phyloP scores from a whole-genome alignment of 768 basidiomycete species.

The Gymnopilus dilepis region DNA sequence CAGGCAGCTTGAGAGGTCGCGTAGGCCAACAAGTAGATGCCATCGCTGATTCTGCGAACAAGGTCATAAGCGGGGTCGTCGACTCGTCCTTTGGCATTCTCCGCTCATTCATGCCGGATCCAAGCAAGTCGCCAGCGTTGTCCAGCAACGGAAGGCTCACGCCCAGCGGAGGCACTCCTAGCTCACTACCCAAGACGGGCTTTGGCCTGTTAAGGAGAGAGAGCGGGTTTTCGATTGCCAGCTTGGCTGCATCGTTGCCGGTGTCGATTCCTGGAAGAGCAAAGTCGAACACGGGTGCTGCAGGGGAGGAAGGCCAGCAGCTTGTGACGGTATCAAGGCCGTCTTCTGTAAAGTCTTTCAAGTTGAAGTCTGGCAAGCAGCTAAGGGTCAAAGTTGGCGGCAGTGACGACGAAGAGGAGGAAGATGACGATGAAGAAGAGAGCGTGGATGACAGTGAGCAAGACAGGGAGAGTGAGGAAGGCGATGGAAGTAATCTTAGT shows the following conservation, averaged over 20 bases:
- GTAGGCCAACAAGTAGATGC: slow-evolving; percentile 83
- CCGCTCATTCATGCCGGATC: slow-evolving; percentile 66
- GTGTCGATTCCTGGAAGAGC: slow-evolving; percentile 47
- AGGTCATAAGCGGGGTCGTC: slow-evolving; percentile 86
- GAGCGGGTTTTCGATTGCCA: slow-evolving; percentile 83
- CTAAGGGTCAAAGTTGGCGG: slow-evolving; percentile 41
- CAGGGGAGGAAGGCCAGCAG: slow-evolving; percentile 51
- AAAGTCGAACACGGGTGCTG: slow-evolving; percentile 30
- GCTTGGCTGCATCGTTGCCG: slow-evolving; percentile 65
- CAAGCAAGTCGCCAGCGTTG: slow-evolving; percentile 30
- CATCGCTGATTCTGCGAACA: slow-evolving; percentile 82
- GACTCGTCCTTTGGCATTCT: slow-evolving; percentile 91
- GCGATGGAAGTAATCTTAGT: slow-evolving; percentile 42
- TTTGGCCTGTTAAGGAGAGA: slow-evolving; percentile 77
- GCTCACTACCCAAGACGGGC: slow-evolving; percentile 33
- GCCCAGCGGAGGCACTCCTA: slow-evolving; percentile 23
- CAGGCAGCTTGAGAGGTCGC: slow-evolving; percentile 65
- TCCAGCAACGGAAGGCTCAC: slow-evolving; percentile 23
- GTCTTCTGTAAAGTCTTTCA: slow-evolving; percentile 35
- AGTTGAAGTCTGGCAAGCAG: slow-evolving; percentile 44
- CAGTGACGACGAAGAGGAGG: slow-evolving; percentile 33
- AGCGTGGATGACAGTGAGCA: slow-evolving; percentile 47
- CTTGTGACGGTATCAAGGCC: slow-evolving; percentile 52
- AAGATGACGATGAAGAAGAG: slow-evolving; percentile 49
- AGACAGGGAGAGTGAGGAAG: slow-evolving; percentile 40